Percentiles rank a stretch among this genome's conserved stretches.
These are phyloP conservation scores for Hyphodiscus hymeniophilus DNA, from an alignment of 495 filamentous ascomycete genomes.

Conservation along the genomic window DNA sequence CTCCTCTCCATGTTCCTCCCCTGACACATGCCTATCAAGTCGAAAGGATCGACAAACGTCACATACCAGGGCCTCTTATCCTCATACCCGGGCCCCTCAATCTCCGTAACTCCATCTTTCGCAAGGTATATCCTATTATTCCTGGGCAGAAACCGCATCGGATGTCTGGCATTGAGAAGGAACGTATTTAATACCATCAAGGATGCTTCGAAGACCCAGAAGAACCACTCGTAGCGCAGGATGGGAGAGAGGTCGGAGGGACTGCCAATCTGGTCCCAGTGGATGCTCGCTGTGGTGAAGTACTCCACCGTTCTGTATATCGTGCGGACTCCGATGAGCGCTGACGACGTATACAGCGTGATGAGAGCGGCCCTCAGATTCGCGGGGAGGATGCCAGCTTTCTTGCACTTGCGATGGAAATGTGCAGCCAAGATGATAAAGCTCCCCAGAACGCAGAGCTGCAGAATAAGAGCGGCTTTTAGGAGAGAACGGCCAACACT, in stretches of 20 bases:
- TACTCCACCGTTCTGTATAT: slow-evolving; percentile 64
- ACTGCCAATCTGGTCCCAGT: slow-evolving; percentile 12
- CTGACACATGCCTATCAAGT: slow-evolving; percentile 48
- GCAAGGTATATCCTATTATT: slow-evolving; percentile 58
- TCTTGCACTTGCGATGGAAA: slow-evolving; percentile 53
- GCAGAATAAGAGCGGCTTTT: slow-evolving; percentile 59
- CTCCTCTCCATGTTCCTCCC: slow-evolving; percentile 33
- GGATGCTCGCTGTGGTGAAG: slow-evolving; percentile 26
- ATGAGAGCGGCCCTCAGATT: slow-evolving; percentile 50
- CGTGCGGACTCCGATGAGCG: slow-evolving; percentile 51
- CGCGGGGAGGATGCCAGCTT: slow-evolving; percentile 39
- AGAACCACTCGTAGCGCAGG: slow-evolving; percentile 61
- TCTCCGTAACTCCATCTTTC: slow-evolving; percentile 55
- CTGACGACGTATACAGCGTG: slow-evolving; percentile 54
- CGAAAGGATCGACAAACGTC: slow-evolving; percentile 62
- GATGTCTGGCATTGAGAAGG: slow-evolving; percentile 56
- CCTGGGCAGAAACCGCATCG: slow-evolving; percentile 50
- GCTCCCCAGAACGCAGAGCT: slow-evolving; percentile 51
- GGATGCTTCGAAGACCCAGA: slow-evolving; percentile 60
- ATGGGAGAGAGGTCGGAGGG: slow-evolving; percentile 36
- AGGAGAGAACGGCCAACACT: slow-evolving; percentile 49
- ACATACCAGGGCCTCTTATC: slow-evolving; percentile 42
- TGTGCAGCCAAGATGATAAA: slow-evolving; percentile 49
- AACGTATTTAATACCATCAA: slow-evolving; percentile 57
- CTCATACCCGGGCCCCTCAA: slow-evolving; percentile 54